A percentile compares a stretch with the other conserved stretches of the same genome.
Evolutionary conservation across 768 basidiomycete species (phyloP).

Genomic region (Russula vinacea): DNA sequence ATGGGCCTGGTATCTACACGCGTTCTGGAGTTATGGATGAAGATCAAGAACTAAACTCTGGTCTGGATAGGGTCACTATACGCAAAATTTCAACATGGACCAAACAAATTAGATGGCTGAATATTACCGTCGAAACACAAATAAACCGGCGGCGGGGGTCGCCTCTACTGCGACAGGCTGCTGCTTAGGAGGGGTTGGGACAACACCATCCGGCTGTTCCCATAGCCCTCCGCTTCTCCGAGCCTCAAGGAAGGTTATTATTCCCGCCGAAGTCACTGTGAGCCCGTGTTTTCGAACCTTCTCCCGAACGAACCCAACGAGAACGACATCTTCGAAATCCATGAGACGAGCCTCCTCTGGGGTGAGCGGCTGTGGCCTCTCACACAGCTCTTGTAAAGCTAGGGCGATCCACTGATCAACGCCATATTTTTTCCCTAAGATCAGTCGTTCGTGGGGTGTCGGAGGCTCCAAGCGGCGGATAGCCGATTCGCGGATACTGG

Average conservation of each 20-base stretch:
- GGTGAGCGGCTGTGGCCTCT: conserved; percentile 16
- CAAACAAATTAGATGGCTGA: neutral
- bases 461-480: conserved; percentile 18
- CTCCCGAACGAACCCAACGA: conserved; percentile 22
- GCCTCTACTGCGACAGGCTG: no score
- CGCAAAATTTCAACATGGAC: neutral
- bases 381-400: conserved; percentile 18
- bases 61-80: neutral
- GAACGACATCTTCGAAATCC: conserved; percentile 18
- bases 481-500: conserved; percentile 20
- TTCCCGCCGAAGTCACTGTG: neutral
- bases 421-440: conserved; percentile 11
- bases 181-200: no score
- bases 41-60: neutral
- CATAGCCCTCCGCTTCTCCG: conserved; percentile 2
- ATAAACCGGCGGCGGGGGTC: no score
- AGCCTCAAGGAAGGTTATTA: conserved; percentile 5
- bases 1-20: neutral
- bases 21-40: neutral
- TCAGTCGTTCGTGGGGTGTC: conserved; percentile 6
- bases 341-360: conserved; percentile 21
- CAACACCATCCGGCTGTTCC: neutral
- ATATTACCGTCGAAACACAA: neutral
- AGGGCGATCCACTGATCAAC: conserved; percentile 21
- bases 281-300: conserved; percentile 2